phyloP scores from a whole-genome alignment of 805 yeast species.

The Saccharomyces paradoxus region DNA sequence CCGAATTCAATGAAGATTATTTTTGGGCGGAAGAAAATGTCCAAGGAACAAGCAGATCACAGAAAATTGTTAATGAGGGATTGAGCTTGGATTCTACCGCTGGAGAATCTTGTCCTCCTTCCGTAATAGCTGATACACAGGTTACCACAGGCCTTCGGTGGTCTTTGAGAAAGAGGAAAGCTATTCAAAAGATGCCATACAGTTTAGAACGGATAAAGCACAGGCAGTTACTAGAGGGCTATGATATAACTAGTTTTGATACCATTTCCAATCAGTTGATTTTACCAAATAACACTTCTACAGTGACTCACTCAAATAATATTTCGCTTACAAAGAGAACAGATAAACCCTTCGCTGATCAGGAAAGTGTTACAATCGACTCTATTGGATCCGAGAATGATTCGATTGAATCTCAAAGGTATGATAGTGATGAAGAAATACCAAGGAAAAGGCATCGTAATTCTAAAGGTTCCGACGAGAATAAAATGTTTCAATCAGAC shows the following conservation, averaged over 20 bases:
- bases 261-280: slow-evolving; percentile 13
- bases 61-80: neutral
- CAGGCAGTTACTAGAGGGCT: slow-evolving; percentile 25
- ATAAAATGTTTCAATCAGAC: neutral
- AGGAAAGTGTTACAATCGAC: neutral
- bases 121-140: neutral
- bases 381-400: neutral
- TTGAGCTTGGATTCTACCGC: neutral
- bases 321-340: neutral
- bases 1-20: neutral
- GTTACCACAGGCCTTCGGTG: slow-evolving; percentile 5
- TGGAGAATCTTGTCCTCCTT: neutral
- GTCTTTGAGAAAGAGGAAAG: slow-evolving; percentile 26
- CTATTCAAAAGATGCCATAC: slow-evolving; percentile 31
- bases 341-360: neutral
- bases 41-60: neutral
- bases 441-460: neutral
- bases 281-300: slow-evolving; percentile 7
- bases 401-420: neutral
- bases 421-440: neutral
- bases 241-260: slow-evolving; percentile 22
- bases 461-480: neutral
- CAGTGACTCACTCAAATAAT: neutral
- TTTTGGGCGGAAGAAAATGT: neutral
- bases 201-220: slow-evolving; percentile 29